Evolutionary conservation across 2,329 filamentous ascomycete species (phyloP).

Genomic region (Elsinoe ampelina): DNA sequence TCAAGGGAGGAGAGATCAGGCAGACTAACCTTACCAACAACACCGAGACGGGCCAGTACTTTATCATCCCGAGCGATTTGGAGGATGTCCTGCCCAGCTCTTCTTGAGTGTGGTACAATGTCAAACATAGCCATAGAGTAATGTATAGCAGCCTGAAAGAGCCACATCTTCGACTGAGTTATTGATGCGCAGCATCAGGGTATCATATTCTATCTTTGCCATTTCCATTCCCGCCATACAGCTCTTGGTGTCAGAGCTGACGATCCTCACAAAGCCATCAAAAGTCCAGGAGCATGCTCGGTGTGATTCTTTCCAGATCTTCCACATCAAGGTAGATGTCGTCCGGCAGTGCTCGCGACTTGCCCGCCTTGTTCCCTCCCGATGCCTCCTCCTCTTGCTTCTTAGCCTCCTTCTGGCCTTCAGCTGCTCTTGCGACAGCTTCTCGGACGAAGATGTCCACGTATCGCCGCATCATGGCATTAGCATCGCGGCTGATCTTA

Average conservation of each 20-base stretch:
- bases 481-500: slow-evolving; percentile 67
- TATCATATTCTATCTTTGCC: background rate
- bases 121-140: background rate
- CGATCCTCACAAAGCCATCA: background rate
- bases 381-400: slow-evolving; percentile 41
- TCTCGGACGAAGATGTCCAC: slow-evolving; percentile 87
- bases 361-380: slow-evolving; percentile 15
- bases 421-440: slow-evolving; percentile 68
- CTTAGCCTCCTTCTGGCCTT: slow-evolving; percentile 49
- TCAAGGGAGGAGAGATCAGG: slow-evolving; percentile 41
- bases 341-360: slow-evolving; percentile 17
- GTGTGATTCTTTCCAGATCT: slow-evolving; percentile 79
- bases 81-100: background rate
- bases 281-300: slow-evolving; percentile 68
- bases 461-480: slow-evolving; percentile 69
- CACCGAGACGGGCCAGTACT: slow-evolving; percentile 24
- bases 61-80: background rate
- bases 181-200: background rate
- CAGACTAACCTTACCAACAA: slow-evolving; percentile 30
- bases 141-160: background rate
- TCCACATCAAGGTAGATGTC: slow-evolving; percentile 56
- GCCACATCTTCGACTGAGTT: background rate
- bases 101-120: background rate
- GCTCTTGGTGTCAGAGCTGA: background rate
- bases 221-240: background rate